Conservation (phyloP, 2,329 filamentous ascomycete genomes). For the Mycogone perniciosa region DNA sequence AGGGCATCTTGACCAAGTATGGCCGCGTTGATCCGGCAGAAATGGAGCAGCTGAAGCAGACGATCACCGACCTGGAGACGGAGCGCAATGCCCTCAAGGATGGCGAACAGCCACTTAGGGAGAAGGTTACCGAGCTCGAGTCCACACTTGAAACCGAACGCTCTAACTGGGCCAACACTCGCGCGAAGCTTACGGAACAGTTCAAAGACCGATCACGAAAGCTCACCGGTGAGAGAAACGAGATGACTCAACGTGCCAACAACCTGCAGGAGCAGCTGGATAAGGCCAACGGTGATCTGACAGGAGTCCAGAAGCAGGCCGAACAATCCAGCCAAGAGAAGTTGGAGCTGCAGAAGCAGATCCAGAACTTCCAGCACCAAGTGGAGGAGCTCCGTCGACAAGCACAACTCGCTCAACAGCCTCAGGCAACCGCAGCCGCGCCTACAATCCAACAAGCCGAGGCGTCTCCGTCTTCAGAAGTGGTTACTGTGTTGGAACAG, state of each 20-base stretch:
- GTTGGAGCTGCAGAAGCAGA: constrained; percentile 35
- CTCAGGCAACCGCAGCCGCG: constrained; percentile 27
- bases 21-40: constrained; percentile 92
- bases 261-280: constrained; percentile 46
- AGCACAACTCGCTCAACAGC: constrained; percentile 26
- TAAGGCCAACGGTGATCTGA: constrained; percentile 47
- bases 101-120: constrained; percentile 45
- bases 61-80: constrained; percentile 58
- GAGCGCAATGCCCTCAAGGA: constrained; percentile 55
- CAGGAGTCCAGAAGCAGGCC: constrained; percentile 36
- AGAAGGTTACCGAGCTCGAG: constrained; percentile 48
- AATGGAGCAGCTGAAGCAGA: constrained; percentile 80
- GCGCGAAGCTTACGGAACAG: constrained; percentile 52
- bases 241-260: constrained; percentile 45
- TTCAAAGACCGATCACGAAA: constrained; percentile 55
- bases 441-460: constrained; percentile 23
- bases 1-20: constrained; percentile 93
- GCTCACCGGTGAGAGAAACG: constrained; percentile 48
- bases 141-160: constrained; percentile 48
- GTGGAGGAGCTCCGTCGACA: constrained; percentile 34
- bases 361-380: constrained; percentile 38
- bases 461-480: constrained; percentile 39
- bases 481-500: constrained; percentile 41
- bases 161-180: constrained; percentile 44
- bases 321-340: constrained; percentile 29